Evolutionary conservation across 2,329 filamentous ascomycete genomes (phyloP).

Genomic region (Karstenula rhodostoma): DNA sequence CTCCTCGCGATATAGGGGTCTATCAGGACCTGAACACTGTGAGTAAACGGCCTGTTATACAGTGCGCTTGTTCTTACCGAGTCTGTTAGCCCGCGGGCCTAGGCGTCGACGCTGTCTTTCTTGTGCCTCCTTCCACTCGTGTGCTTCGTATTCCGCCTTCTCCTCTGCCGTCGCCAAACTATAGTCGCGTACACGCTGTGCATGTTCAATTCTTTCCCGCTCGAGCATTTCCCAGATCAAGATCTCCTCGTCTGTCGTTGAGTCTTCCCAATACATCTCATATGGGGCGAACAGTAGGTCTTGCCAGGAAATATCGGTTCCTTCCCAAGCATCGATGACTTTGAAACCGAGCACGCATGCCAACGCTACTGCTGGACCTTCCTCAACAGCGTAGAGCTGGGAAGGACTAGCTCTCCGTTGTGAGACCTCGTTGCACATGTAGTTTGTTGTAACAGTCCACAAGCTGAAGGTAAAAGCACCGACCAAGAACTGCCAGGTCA

Average conservation of each 20-base stretch:
- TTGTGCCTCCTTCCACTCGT: neutral
- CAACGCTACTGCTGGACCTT: neutral
- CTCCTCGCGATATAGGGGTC: neutral
- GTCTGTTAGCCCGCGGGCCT: neutral
- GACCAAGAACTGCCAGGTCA: neutral
- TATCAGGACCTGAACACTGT: neutral
- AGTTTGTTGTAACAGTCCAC: neutral
- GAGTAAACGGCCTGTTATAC: neutral
- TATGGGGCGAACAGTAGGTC: neutral
- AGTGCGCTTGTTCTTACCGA: neutral
- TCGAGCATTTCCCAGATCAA: neutral
- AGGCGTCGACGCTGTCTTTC: neutral
- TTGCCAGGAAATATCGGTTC: neutral
- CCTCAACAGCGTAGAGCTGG: neutral
- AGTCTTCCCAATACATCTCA: neutral
- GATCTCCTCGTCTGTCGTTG: neutral
- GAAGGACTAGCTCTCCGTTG: neutral
- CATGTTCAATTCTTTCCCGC: too few relatives aligned
- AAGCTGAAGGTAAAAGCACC: neutral
- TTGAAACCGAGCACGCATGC: neutral
- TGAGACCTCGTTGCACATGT: neutral
- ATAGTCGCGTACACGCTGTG: too few relatives aligned
- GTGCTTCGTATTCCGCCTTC: too few relatives aligned
- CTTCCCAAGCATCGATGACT: neutral
- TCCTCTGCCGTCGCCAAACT: too few relatives aligned